Conservation (phyloP, 441 rosid genomes). For the Raphanus hybrid region DNA sequence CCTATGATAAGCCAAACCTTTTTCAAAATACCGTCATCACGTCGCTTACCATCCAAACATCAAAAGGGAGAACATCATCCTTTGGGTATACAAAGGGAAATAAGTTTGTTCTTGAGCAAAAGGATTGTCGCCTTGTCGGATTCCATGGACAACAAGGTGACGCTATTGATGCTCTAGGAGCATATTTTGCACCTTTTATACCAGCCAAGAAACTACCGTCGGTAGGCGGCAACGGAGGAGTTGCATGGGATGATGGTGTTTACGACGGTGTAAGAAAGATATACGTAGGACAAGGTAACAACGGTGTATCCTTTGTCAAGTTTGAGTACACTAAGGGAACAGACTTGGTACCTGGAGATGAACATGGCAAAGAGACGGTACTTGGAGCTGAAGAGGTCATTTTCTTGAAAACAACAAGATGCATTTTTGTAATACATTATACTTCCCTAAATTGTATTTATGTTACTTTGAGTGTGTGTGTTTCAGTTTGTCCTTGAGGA, state of each 20-base stretch:
- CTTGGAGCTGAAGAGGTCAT: neutral
- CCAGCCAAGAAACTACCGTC: neutral
- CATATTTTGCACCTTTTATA: neutral
- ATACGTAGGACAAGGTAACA: neutral
- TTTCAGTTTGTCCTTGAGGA: neutral
- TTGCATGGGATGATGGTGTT: slow-evolving; percentile 6
- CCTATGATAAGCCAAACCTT: neutral
- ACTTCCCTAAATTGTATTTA: neutral
- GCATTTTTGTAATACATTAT: neutral
- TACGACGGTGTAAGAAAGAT: slow-evolving; percentile 1
- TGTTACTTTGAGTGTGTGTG: neutral
- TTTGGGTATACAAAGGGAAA: slow-evolving; percentile 2
- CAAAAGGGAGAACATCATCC: neutral
- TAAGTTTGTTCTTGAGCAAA: slow-evolving; percentile 7
- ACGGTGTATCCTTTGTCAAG: neutral
- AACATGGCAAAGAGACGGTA: neutral
- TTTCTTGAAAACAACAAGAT: neutral
- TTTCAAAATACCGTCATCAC: neutral
- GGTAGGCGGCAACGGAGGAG: neutral
- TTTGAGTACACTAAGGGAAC: neutral
- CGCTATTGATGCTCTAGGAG: slow-evolving; percentile 1
- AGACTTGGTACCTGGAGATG: neutral
- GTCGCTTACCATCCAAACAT: neutral
- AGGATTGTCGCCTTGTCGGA: neutral
- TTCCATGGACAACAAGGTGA: neutral